Percentiles rank a stretch among this genome's conserved stretches.
These are phyloP conservation scores for Raffaelea arxii DNA, from an alignment of 2,329 filamentous ascomycete species.

Conservation along the genomic window DNA sequence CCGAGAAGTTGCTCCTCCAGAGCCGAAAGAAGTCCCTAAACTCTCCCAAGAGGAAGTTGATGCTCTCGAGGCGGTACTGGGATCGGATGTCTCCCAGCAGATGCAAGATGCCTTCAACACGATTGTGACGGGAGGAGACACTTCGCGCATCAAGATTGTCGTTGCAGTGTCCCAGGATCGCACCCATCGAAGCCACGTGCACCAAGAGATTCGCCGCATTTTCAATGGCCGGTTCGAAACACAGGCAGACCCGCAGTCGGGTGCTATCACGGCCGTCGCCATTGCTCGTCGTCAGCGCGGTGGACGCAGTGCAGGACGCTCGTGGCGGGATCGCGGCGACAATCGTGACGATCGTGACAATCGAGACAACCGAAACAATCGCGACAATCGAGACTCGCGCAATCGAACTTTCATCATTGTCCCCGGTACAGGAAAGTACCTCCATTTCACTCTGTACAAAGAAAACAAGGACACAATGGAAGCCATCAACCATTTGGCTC, in stretches of 20 bases:
- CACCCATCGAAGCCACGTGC: slow-evolving; percentile 34
- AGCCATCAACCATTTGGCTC: slow-evolving; percentile 65
- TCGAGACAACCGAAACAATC: neutral
- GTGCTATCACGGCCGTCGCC: slow-evolving; percentile 50
- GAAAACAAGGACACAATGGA: slow-evolving; percentile 98
- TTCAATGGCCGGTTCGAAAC: slow-evolving; percentile 75
- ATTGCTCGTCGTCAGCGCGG: slow-evolving; percentile 4
- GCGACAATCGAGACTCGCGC: too few species aligned
- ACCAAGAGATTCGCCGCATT: slow-evolving; percentile 62
- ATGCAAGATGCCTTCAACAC: slow-evolving; percentile 31
- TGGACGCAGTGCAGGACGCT: slow-evolving; percentile 12
- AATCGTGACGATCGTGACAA: slow-evolving; percentile 10
- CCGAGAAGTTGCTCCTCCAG: neutral
- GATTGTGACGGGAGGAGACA: slow-evolving; percentile 19
- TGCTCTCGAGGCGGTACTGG: slow-evolving; percentile 29
- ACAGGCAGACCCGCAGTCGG: slow-evolving; percentile 41
- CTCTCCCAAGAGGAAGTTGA: slow-evolving; percentile 22
- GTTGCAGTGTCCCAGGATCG: slow-evolving; percentile 35
- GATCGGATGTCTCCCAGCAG: slow-evolving; percentile 27
- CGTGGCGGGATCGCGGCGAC: slow-evolving; percentile 6
- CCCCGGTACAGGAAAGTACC: slow-evolving; percentile 55
- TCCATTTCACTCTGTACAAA: slow-evolving; percentile 91
- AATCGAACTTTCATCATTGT: too few species aligned
- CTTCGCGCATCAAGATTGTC: slow-evolving; percentile 22
- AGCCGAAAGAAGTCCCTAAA: neutral